These are phyloP conservation scores for Linnemannia elongata DNA, from an alignment of 192 early-diverging fungal species.

Conservation along the genomic window DNA sequence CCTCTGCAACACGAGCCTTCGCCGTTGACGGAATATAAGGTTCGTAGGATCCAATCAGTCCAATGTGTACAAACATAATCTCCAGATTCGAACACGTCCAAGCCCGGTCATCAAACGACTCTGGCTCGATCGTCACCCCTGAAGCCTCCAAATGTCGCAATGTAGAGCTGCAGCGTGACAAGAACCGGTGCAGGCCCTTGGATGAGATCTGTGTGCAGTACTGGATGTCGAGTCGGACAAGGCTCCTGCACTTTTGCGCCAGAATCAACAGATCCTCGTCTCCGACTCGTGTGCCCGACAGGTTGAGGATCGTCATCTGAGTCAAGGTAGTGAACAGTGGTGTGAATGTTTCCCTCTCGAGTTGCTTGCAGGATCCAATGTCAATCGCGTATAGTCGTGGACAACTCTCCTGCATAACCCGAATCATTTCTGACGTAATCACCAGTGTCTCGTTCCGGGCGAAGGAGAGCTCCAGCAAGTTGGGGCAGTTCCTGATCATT, in stretches of 20 bases:
- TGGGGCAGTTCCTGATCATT: conserved; percentile 27
- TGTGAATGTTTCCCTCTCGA: conserved; percentile 23
- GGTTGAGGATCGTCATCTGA: conserved; percentile 32
- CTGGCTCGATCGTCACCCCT: conserved; percentile 43
- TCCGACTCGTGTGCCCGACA: conserved; percentile 32
- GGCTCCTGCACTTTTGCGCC: conserved; percentile 29
- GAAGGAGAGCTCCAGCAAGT: conserved; percentile 40
- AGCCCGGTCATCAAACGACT: conserved; percentile 22
- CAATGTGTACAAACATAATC: conserved; percentile 46
- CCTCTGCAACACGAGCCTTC: background rate
- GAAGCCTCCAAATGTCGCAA: conserved; percentile 39
- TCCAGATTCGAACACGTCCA: conserved; percentile 47
- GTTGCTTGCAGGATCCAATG: conserved; percentile 47
- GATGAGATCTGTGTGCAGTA: conserved; percentile 51
- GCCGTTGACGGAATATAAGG: background rate
- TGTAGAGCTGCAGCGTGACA: conserved; percentile 21
- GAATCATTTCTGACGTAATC: conserved; percentile 9
- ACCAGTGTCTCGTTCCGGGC: conserved; percentile 35
- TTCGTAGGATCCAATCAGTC: conserved; percentile 23
- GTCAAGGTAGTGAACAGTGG: conserved; percentile 24
- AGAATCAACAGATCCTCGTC: conserved; percentile 24
- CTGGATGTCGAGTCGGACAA: conserved; percentile 37
- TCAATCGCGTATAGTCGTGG: conserved; percentile 40
- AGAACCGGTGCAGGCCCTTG: conserved; percentile 32
- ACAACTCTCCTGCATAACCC: conserved; percentile 14